Base-by-base conservation (phyloP, 352 stramenopile genomes). In the Elongisporangium anandrum region DNA sequence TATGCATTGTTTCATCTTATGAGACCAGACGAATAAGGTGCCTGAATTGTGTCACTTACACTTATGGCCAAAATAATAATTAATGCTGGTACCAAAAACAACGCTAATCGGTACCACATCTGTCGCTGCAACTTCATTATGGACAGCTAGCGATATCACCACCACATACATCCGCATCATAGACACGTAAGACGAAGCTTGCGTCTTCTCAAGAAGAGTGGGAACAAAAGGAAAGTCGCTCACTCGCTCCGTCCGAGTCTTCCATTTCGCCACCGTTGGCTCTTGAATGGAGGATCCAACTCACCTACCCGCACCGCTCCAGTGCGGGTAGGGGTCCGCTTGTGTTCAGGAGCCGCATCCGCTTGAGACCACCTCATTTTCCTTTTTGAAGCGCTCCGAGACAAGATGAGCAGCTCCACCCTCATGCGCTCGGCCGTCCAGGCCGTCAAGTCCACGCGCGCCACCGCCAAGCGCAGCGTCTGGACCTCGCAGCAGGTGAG, bases 401-500 rank as follows among this genome's bases (percentile, higher is more conserved):
- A 45, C 34, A 45, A 1, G 34, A 45, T 45, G 34, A 45, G 34
- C 34, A 45, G 34, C 34, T 45, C 34, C 34, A 45, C 34, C 34
- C 34, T 45, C 13, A 45, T 45, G 34, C 34, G 34, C 34, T 45
- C 34, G 34, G 34, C 34, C 34, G 34, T 45, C 34, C 1, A 45
- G 34, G 60, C 57, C 38, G 39, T 63, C 10, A 55, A 29, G 22
- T 41, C 55, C 45, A 72, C 64, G 57, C 51, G 70, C 9, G 62
- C 45, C 16, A 23, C 51, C 38, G 57, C 59, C 2, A 69, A 52
- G 48, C 75, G 75, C 59, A 76, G 50, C 52, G 63, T 73, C 39
- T 73, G 64, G 61, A 81, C 75, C 7, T 61, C 75, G 1, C 75
- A 84, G 52, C 64, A 82, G 68, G 73, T 82, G 54, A 21, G 23